phyloP scores from a whole-genome alignment of 1,139 yeast species.

The Debaryomyces sp. region DNA sequence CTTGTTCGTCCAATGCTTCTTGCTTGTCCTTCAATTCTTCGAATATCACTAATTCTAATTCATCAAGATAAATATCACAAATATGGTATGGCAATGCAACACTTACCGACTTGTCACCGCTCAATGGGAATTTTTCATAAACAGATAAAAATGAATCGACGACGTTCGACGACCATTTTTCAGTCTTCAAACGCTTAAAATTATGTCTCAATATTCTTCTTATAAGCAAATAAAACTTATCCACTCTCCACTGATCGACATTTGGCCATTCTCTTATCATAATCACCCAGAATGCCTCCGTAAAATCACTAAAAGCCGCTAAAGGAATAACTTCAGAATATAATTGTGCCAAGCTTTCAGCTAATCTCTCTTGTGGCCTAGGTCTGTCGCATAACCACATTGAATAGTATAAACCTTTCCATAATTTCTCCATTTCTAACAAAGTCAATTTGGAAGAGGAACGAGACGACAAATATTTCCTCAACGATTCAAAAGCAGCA shows the following conservation, averaged over 20 bases:
- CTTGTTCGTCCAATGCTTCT: conserved; percentile 41
- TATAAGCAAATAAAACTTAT: conserved; percentile 79
- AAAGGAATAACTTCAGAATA: conserved; percentile 50
- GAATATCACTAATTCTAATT: conserved; percentile 68
- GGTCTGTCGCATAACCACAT: conserved; percentile 98
- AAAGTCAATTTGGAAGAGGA: conserved; percentile 28
- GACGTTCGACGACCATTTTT: conserved; percentile 58
- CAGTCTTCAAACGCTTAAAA: conserved; percentile 54
- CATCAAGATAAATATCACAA: conserved; percentile 83
- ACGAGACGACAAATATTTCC: conserved; percentile 54
- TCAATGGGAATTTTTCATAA: conserved; percentile 49
- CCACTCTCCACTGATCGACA: conserved; percentile 84
- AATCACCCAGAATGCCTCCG: conserved; percentile 80
- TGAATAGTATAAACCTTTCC: conserved; percentile 91
- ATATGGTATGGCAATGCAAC: conserved; percentile 84
- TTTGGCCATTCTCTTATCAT: conserved; percentile 81
- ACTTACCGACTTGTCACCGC: conserved; percentile 63
- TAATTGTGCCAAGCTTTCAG: conserved; percentile 70
- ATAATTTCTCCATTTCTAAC: conserved; percentile 74
- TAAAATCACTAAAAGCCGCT: conserved; percentile 50
- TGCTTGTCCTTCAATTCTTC: conserved; percentile 44
- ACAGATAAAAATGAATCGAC: conserved; percentile 50
- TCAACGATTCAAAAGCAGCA: conserved; percentile 70
- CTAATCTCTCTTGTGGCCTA: conserved; percentile 83
- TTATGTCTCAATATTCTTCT: conserved; percentile 75